Percentiles rank a stretch among this genome's conserved stretches.
Conservation (phyloP, 1,284 basidiomycete species). For the Megacollybia platyphylla region DNA sequence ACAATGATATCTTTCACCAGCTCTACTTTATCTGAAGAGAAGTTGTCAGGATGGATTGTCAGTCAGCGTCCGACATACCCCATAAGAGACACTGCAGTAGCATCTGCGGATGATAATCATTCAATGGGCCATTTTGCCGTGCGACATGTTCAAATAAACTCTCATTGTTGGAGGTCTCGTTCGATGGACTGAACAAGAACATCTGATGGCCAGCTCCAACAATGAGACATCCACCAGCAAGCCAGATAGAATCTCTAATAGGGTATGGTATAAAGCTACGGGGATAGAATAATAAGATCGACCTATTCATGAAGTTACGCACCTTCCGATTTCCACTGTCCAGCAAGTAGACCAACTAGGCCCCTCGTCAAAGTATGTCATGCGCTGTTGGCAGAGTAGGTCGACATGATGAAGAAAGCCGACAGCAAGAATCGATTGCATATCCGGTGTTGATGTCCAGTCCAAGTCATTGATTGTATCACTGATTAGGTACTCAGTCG, state of each 20-base stretch:
- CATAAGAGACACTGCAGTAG: slow-evolving; percentile 84
- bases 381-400: slow-evolving; percentile 78
- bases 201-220: slow-evolving; percentile 70
- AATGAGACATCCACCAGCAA: slow-evolving; percentile 67
- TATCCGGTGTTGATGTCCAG: slow-evolving; percentile 84
- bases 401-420: slow-evolving; percentile 71
- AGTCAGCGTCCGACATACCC: slow-evolving; percentile 37
- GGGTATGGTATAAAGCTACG: slow-evolving; percentile 59
- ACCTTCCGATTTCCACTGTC: slow-evolving; percentile 62
- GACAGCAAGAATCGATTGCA: slow-evolving; percentile 81
- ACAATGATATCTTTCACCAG: slow-evolving; percentile 74
- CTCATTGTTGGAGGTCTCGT: slow-evolving; percentile 17
- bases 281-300: not conserved
- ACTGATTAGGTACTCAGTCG: slow-evolving; percentile 12
- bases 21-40: slow-evolving; percentile 59
- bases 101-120: slow-evolving; percentile 87
- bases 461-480: slow-evolving; percentile 73
- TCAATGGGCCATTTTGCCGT: slow-evolving; percentile 70
- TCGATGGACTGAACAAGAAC: slow-evolving; percentile 49
- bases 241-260: slow-evolving; percentile 83
- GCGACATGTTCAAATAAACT: slow-evolving; percentile 76
- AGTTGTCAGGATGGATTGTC: not conserved
- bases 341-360: slow-evolving; percentile 72
- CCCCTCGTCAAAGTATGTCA: slow-evolving; percentile 78
- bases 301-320: slow-evolving; percentile 11